Conservation (phyloP, 1,139 yeast genomes). For the Hyphopichia buzzinii region DNA sequence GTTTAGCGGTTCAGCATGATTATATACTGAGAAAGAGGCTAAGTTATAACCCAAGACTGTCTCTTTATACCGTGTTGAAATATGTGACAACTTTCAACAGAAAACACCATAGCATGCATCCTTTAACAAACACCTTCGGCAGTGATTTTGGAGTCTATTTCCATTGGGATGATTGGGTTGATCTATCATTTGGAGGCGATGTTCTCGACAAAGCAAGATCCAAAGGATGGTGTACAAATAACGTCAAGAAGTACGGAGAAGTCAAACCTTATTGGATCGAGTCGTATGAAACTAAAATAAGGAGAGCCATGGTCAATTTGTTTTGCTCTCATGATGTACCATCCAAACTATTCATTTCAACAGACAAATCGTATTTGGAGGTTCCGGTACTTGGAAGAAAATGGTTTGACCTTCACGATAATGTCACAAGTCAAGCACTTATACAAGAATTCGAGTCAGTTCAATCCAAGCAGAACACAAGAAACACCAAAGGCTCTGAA, state of each 20-base stretch:
- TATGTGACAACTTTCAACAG: conserved; percentile 1
- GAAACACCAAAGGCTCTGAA: conserved; percentile 1
- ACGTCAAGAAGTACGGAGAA: conserved; percentile 20
- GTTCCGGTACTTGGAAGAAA: conserved; percentile 30
- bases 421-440: conserved; percentile 8
- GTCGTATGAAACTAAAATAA: conserved; percentile 29
- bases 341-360: conserved; percentile 21
- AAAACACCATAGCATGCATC: conserved; percentile 3
- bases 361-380: conserved; percentile 25
- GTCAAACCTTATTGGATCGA: conserved; percentile 38
- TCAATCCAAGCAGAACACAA: conserved; percentile 5
- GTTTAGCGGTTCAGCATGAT: too few species aligned
- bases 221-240: conserved; percentile 24
- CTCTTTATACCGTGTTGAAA: not conserved
- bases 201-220: conserved; percentile 23
- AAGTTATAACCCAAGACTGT: conserved; percentile 1
- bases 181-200: conserved; percentile 24
- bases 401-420: conserved; percentile 12
- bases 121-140: conserved; percentile 1
- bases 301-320: conserved; percentile 33
- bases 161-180: conserved; percentile 48
- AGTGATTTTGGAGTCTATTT: conserved; percentile 24
- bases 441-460: conserved; percentile 13
- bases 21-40: too few species aligned
- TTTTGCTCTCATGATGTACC: conserved; percentile 35